These are phyloP conservation scores for Melanogaster broomeanus DNA, from an alignment of 768 basidiomycete species.

Conservation along the genomic window DNA sequence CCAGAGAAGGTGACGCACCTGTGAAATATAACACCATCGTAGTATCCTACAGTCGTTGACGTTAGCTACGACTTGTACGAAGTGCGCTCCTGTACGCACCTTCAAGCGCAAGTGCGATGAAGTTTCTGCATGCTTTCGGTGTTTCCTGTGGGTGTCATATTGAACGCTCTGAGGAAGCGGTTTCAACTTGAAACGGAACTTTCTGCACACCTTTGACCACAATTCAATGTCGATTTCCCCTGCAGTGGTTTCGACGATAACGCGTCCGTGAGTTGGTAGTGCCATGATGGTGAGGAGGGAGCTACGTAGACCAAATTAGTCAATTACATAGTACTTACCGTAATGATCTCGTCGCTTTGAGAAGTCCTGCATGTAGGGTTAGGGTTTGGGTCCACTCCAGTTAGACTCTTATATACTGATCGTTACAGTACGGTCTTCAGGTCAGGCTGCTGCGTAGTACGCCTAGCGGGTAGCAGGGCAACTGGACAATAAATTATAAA, in stretches of 20 bases:
- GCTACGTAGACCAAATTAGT: background rate
- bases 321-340: no score
- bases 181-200: background rate
- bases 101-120: conserved; percentile 86
- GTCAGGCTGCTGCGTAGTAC: no score
- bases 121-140: conserved; percentile 92
- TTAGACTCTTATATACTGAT: no score
- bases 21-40: conserved; percentile 94
- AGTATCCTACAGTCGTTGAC: conserved; percentile 66
- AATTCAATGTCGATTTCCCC: conserved; percentile 90
- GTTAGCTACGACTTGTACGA: conserved; percentile 4
- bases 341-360: background rate
- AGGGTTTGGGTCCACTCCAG: no score
- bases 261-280: conserved; percentile 82
- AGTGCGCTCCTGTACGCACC: conserved; percentile 50
- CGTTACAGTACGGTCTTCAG: no score
- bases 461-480: background rate
- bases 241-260: conserved; percentile 85
- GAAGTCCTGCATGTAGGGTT: background rate
- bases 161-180: background rate
- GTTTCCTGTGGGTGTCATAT: conserved; percentile 61
- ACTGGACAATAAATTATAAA: background rate
- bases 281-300: conserved; percentile 51
- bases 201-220: conserved; percentile 75
- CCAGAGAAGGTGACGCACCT: conserved; percentile 49